Evolutionary conservation across 2,329 filamentous ascomycete species (phyloP), one percentile per base, ranked within the genome.

Genomic region (Pseudocercospora vitis): DNA sequence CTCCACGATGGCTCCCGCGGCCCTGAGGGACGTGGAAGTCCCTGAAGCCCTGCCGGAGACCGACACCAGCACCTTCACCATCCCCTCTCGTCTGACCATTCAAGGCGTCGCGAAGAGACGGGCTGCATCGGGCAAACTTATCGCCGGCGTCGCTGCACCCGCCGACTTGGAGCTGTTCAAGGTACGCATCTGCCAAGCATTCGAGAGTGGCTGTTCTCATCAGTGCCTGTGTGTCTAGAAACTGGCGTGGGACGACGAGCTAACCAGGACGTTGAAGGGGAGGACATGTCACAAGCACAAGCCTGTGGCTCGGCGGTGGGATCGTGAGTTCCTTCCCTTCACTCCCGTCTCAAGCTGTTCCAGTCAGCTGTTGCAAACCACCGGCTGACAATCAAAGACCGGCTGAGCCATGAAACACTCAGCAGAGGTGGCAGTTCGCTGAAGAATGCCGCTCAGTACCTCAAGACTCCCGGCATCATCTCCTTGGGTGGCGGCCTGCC

Each of bases 401-500:
- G 71, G 14, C 62, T 78, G 52, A 74, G 64, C 53, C 55, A 62
- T 31, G 76, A 78, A 82, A 70, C 85, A 80, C 28, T 89, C 82
- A 69, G 64, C 11, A 67, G 77, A 14, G 72, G 72, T 50, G 73
- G 74, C 31, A 76, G 73, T 59, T 86, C 85, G n/a, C 77, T 97
- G 56, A 97, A 97, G 73, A 79, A 81, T 56, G 91, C 91, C 4
- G 91, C 91, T 39, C 82, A 81, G 52, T 87, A 85, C 69, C 81
- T 97, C 49, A 87, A 87, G 67, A 89, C 80, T 32, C 89, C 91
- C 0, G 91, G 88, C 12, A 74, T 96, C 55, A 94, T 99, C 68
- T 96, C 91, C 1, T 84, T 99, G 1, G 94, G 94, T 51, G 94
- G 94, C 48, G 94, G 94, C 3, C 77, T 99, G 16, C 94, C 94